Evolutionary conservation across 192 early-diverging fungal genomes (phyloP).

Genomic region (Allomyces macrogynus): DNA sequence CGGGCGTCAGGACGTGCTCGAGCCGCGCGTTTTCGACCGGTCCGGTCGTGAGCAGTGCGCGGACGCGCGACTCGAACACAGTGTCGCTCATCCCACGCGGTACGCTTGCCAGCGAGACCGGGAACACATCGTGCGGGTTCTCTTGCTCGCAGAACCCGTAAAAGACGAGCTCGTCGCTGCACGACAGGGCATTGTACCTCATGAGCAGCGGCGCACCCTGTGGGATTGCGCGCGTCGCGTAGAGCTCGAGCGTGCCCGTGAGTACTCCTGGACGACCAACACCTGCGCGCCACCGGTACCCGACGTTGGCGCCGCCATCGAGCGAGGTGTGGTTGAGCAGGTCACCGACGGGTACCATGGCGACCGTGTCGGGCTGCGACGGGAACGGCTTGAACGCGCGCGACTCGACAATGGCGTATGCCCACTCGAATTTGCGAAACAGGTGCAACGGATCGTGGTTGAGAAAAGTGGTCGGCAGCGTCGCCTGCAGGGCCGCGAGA

Average conservation of each 20-base stretch:
- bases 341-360: neutral
- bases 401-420: neutral
- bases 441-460: no score
- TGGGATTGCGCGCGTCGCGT: neutral
- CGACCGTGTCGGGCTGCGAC: neutral
- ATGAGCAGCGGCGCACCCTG: neutral
- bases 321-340: neutral
- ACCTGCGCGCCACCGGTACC: neutral
- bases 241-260: neutral
- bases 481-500: no score
- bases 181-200: neutral
- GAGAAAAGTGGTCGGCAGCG: no score
- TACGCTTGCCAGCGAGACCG: no score
- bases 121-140: neutral
- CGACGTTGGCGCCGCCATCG: neutral
- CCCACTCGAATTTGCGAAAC: no score
- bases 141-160: neutral
- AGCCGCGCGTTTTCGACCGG: neutral
- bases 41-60: neutral
- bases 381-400: constrained; percentile 1
- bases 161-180: neutral
- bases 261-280: neutral
- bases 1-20: neutral
- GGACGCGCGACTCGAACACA: neutral
- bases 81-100: neutral